Evolutionary conservation across 1,284 basidiomycete species (phyloP).

Genomic region (Cystobasidium slooffiae): DNA sequence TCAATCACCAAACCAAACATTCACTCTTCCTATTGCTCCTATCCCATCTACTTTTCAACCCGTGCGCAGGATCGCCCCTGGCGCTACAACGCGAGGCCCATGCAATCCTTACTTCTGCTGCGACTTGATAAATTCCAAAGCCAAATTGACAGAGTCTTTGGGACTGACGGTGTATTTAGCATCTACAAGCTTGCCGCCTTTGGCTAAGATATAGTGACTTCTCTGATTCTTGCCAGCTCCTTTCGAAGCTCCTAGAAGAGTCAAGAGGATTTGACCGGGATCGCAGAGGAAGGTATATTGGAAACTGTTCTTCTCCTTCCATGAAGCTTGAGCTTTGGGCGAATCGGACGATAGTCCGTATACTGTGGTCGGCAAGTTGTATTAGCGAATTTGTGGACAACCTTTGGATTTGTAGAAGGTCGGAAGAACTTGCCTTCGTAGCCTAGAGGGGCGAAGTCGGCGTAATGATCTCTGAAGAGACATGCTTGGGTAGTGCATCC

Average conservation of each 20-base stretch:
- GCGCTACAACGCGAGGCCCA: not conserved
- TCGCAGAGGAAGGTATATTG: slow-evolving; percentile 49
- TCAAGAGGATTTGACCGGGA: slow-evolving; percentile 46
- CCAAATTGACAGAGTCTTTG: slow-evolving; percentile 40
- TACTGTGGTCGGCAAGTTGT: slow-evolving; percentile 25
- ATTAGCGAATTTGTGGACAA: not conserved
- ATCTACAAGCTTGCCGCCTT: slow-evolving; percentile 46
- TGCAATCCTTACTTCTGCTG: slow-evolving; percentile 14
- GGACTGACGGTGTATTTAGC: slow-evolving; percentile 43
- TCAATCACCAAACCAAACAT: too few species aligned
- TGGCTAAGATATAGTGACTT: slow-evolving; percentile 46
- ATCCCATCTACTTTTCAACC: too few species aligned
- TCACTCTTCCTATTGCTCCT: too few species aligned
- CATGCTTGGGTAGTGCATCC: slow-evolving; percentile 49
- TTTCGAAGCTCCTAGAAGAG: slow-evolving; percentile 44
- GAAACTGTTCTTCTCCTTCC: slow-evolving; percentile 47
- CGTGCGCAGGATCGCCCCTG: too few species aligned
- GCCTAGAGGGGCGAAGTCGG: slow-evolving; percentile 45
- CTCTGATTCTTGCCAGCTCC: slow-evolving; percentile 41
- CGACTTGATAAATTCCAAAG: slow-evolving; percentile 40
- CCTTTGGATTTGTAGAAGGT: not conserved
- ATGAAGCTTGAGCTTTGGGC: slow-evolving; percentile 45
- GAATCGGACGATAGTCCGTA: slow-evolving; percentile 47
- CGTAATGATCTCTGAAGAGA: slow-evolving; percentile 47
- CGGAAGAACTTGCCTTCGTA: slow-evolving; percentile 43